Evolutionary conservation across 2,329 filamentous ascomycete genomes (phyloP).

Genomic region (Fusarium annulatum): DNA sequence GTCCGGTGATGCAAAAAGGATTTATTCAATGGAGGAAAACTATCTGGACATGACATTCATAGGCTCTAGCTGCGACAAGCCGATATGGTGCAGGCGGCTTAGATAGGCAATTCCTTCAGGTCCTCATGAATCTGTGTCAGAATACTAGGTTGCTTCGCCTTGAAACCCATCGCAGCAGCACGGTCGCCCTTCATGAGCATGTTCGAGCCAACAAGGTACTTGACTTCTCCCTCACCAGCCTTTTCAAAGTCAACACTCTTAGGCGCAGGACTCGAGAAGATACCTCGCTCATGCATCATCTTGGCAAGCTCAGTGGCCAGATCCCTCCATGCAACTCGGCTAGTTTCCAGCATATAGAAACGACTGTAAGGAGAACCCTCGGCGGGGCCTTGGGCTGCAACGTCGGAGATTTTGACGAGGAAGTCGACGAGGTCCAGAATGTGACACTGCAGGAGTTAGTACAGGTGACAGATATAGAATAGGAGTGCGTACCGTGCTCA

Average conservation of each 20-base stretch:
- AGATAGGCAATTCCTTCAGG: neutral
- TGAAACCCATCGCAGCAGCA: slow-evolving; percentile 1
- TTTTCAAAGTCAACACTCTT: neutral
- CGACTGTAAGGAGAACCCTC: slow-evolving; percentile 4
- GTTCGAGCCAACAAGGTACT: slow-evolving; percentile 8
- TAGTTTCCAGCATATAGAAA: slow-evolving; percentile 17
- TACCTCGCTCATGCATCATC: neutral
- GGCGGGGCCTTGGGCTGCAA: neutral
- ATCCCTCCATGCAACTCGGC: slow-evolving; percentile 4
- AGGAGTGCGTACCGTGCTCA: neutral
- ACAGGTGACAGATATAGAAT: fast-evolving
- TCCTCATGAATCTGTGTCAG: slow-evolving; percentile 7
- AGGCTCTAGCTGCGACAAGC: neutral
- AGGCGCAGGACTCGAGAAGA: neutral
- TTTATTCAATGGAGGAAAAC: neutral
- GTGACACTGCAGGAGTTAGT: neutral
- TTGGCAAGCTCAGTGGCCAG: neutral
- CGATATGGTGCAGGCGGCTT: fast-evolving
- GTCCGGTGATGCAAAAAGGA: fast-evolving
- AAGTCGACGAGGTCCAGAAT: slow-evolving; percentile 2
- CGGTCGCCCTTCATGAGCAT: slow-evolving; percentile 21
- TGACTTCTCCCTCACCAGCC: slow-evolving; percentile 14
- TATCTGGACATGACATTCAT: neutral
- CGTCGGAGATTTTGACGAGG: neutral
- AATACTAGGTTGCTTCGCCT: neutral